Evolutionary conservation across 345 rosid species (phyloP), one percentile per base, ranked within the genome.

Genomic region (Hirschfeldia incana): DNA sequence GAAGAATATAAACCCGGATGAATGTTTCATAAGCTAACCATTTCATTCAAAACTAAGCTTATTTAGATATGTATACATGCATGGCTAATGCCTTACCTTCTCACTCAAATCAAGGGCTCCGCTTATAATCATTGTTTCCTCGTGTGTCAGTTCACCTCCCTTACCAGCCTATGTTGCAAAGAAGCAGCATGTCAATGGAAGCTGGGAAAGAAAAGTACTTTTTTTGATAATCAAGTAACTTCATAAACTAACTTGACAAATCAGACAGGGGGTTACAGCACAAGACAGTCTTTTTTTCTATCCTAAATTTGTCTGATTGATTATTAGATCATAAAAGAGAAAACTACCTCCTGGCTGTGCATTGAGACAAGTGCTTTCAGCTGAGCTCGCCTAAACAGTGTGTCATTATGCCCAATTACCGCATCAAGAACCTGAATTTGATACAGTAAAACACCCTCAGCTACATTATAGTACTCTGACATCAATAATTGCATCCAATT

Each of bases 61-160:
- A 44, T 73, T 62, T 44, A 10, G 77, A 49, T n/a, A 51, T 0
- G 6, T 53, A 8, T 11, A 36, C 16, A 67, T 13, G 58, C 37
- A 76, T 4, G 27, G 36, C 17, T 58, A 29, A 1, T 66, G 26
- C 74, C 21, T 5, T 83, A 94, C 98, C 97, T 95, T 95, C 76
- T 88, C 96, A 44, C 96, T 91, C 76, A 95, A 87, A 84, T 95
- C 99, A 15, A 95, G 88, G 16, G 98, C 98, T 65, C 98, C 98
- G 76, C 98, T 92, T 75, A 92, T 94, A 77, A 94, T 92, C 83
- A 93, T 93, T 65, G 96, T 87, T 88, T 95, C 98, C 76, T 95
- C 99, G 75, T 90, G 99, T 11, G 98, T 91, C 75, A 95, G 94
- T 80, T 95, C 99, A 76, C 99, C 99, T 8, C 99, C 99, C 78